Evolutionary conservation across 805 yeast species (phyloP).

Genomic region (Candida awuae): DNA sequence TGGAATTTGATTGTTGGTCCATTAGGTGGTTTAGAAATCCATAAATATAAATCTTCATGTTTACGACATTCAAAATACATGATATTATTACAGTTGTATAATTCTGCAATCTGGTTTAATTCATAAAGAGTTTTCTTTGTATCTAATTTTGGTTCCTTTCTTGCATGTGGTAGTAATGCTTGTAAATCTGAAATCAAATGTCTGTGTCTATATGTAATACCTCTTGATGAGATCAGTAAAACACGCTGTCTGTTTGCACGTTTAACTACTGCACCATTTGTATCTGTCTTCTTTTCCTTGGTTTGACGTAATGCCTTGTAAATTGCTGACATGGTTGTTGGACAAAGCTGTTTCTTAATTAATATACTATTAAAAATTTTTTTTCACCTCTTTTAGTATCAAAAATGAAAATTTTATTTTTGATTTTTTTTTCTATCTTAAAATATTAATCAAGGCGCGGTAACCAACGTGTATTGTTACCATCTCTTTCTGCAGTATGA

Average conservation of each 20-base stretch:
- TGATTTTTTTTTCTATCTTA: too few species aligned
- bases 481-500: too few species aligned
- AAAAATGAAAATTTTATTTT: not conserved
- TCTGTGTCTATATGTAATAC: slow-evolving; percentile 91
- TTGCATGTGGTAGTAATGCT: slow-evolving; percentile 80
- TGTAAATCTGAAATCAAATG: slow-evolving; percentile 80
- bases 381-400: too few species aligned
- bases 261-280: slow-evolving; percentile 38
- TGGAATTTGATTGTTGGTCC: slow-evolving; percentile 95
- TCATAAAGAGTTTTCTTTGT: slow-evolving; percentile 82
- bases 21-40: slow-evolving; percentile 95
- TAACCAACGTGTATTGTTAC: too few species aligned
- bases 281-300: slow-evolving; percentile 30
- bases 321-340: slow-evolving; percentile 53
- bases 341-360: too few species aligned
- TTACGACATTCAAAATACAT: slow-evolving; percentile 93
- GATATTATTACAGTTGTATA: slow-evolving; percentile 94
- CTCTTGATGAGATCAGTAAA: slow-evolving; percentile 84
- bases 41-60: slow-evolving; percentile 88
- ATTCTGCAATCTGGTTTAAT: slow-evolving; percentile 90
- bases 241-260: slow-evolving; percentile 84
- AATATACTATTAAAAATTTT: too few species aligned
- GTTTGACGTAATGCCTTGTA: slow-evolving; percentile 46
- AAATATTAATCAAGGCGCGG: too few species aligned
- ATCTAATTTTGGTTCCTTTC: slow-evolving; percentile 94